Conservation (phyloP, 306 rosid species). For the Cucumis hystrix region DNA sequence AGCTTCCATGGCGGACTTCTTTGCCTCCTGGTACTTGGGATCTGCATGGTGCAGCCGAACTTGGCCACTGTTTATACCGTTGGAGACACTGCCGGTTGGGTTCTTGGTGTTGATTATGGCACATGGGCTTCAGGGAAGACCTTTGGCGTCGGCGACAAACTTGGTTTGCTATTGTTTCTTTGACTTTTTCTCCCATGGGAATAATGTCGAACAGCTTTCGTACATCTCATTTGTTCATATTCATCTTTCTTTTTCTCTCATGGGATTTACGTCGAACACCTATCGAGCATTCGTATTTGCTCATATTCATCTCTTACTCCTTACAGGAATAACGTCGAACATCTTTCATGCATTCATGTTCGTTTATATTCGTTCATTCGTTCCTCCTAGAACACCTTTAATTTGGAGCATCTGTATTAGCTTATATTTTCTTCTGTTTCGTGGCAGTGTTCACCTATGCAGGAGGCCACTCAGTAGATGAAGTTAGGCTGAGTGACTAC, state of each 20-base stretch:
- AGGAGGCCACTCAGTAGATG: conserved; percentile 71
- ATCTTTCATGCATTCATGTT: background rate
- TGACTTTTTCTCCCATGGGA: background rate
- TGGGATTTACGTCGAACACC: background rate
- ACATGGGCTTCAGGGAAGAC: conserved; percentile 63
- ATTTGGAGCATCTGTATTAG: background rate
- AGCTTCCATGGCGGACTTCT: conserved; percentile 16
- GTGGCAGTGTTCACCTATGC: conserved; percentile 60
- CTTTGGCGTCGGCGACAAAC: conserved; percentile 60
- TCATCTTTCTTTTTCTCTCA: background rate
- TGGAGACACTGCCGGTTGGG: conserved; percentile 82
- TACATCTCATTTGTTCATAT: background rate
- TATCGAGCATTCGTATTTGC: background rate
- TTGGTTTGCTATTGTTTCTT: conserved; percentile 30
- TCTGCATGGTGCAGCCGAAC: conserved; percentile 34
- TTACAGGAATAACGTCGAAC: background rate
- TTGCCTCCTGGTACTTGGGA: conserved; percentile 15
- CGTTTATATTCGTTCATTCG: background rate
- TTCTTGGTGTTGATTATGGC: conserved; percentile 44
- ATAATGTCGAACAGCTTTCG: background rate
- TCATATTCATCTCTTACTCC: background rate
- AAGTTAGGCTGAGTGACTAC: conserved; percentile 62
- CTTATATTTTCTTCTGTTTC: background rate
- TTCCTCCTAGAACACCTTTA: background rate
- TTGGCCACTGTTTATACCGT: conserved; percentile 49